Conservation (phyloP, 2,329 filamentous ascomycete species). For the Penicillium sp. region DNA sequence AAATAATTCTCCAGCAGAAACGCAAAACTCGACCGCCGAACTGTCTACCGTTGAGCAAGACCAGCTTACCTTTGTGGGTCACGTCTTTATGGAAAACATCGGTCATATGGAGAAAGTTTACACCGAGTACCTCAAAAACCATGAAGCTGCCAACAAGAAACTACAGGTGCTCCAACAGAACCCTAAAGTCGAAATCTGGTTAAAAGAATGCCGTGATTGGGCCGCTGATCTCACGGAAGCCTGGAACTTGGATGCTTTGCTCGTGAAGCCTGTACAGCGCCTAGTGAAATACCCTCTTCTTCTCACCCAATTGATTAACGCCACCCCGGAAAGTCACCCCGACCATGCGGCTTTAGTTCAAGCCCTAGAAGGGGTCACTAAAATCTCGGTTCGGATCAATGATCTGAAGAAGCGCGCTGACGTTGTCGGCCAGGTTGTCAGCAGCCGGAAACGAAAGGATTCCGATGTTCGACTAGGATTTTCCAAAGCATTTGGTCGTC, state of each 20-base stretch:
- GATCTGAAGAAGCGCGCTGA: constrained; percentile 94
- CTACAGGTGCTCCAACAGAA: constrained; percentile 49
- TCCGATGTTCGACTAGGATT: constrained; percentile 81
- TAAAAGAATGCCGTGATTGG: constrained; percentile 87
- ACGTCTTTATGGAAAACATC: constrained; percentile 55
- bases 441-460: constrained; percentile 77
- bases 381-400: constrained; percentile 70
- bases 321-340: constrained; percentile 77
- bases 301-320: constrained; percentile 71
- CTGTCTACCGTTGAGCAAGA: constrained; percentile 54
- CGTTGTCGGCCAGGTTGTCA: constrained; percentile 82
- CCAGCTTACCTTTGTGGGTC: constrained; percentile 54
- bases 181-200: constrained; percentile 70
- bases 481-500: constrained; percentile 83
- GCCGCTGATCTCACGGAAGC: constrained; percentile 88
- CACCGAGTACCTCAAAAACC: constrained; percentile 61
- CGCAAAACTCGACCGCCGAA: constrained; percentile 25
- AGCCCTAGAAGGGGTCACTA: constrained; percentile 66
- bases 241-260: constrained; percentile 92
- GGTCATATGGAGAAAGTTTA: constrained; percentile 62
- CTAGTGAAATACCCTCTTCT: constrained; percentile 91
- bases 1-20: constrained; percentile 26
- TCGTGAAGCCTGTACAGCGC: constrained; percentile 94
- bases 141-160: constrained; percentile 60
- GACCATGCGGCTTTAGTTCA: constrained; percentile 69